Evolutionary conservation across 768 basidiomycete species (phyloP).

Genomic region (Panellus pusillus): DNA sequence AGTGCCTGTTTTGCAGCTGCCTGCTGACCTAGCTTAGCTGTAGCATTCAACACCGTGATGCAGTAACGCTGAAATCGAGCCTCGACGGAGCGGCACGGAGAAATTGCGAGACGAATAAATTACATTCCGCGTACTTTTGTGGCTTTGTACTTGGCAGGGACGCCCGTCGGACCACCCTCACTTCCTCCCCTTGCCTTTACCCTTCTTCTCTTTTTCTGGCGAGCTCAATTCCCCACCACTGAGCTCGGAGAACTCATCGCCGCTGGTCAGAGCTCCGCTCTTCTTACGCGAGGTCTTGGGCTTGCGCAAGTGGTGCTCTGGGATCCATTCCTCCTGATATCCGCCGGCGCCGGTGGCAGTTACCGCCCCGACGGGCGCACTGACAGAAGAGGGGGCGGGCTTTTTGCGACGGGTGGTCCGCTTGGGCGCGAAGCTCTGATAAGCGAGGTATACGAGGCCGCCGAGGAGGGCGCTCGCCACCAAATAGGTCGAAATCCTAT

Average conservation of each 20-base stretch:
- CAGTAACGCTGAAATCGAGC: too few species aligned
- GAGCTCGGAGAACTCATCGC: slow-evolving; percentile 49
- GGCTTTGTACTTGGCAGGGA: background rate
- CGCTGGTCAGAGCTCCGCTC: slow-evolving; percentile 48
- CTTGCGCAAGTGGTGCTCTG: slow-evolving; percentile 84
- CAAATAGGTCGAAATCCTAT: slow-evolving; percentile 66
- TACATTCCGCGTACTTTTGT: slow-evolving; percentile 17
- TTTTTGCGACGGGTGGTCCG: slow-evolving; percentile 48
- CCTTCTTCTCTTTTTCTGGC: slow-evolving; percentile 53
- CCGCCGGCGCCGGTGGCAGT: slow-evolving; percentile 68
- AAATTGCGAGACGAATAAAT: slow-evolving; percentile 19
- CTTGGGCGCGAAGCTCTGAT: slow-evolving; percentile 66
- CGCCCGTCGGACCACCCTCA: slow-evolving; percentile 21
- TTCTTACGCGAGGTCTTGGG: slow-evolving; percentile 51
- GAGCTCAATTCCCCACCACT: slow-evolving; percentile 69
- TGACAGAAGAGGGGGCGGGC: slow-evolving; percentile 41
- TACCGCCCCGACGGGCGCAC: slow-evolving; percentile 53
- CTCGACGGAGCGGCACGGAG: slow-evolving; percentile 2
- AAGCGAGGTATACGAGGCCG: slow-evolving; percentile 63
- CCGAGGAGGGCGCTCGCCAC: slow-evolving; percentile 65
- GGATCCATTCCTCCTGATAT: slow-evolving; percentile 91
- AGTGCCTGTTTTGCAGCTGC: too few species aligned
- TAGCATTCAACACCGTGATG: too few species aligned
- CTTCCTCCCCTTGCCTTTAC: slow-evolving; percentile 54
- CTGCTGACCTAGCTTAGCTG: too few species aligned